Evolutionary conservation across 2,329 filamentous ascomycete species (phyloP).

Genomic region (Didymella pomorum): DNA sequence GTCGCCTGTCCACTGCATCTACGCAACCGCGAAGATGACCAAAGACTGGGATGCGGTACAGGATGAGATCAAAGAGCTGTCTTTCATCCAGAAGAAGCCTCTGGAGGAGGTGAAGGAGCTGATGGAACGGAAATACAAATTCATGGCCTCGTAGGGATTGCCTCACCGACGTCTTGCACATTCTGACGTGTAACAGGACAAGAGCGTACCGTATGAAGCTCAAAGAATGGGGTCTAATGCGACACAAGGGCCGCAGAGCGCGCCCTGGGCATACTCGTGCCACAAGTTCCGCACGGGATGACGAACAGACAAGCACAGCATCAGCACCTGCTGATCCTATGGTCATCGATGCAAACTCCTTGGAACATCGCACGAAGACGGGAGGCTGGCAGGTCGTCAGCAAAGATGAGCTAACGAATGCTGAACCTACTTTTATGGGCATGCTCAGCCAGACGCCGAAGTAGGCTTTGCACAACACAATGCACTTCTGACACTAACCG

Average conservation of each 20-base stretch:
- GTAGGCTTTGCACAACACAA: slow-evolving; percentile 10
- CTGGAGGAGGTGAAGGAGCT: slow-evolving; percentile 45
- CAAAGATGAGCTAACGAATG: slow-evolving; percentile 3
- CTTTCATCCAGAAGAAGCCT: slow-evolving; percentile 44
- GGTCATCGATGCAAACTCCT: slow-evolving; percentile 1
- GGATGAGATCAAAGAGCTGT: slow-evolving; percentile 44
- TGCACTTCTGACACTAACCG: slow-evolving; percentile 6
- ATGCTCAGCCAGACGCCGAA: slow-evolving; percentile 19
- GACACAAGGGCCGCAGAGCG: slow-evolving; percentile 23
- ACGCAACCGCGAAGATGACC: slow-evolving; percentile 34
- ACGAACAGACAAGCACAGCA: slow-evolving; percentile 15
- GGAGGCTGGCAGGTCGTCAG: slow-evolving; percentile 22
- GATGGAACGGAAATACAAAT: slow-evolving; percentile 45
- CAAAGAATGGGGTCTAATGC: slow-evolving; percentile 48
- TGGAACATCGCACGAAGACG: slow-evolving; percentile 7
- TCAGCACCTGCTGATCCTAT: slow-evolving; percentile 17
- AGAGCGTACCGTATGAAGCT: slow-evolving; percentile 50
- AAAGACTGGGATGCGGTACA: slow-evolving; percentile 44
- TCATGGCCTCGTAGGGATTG: slow-evolving; percentile 44
- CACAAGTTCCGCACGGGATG: slow-evolving; percentile 7
- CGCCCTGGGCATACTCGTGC: neutral
- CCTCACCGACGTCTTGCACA: neutral
- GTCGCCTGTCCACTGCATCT: neutral
- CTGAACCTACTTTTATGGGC: slow-evolving; percentile 23
- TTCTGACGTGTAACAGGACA: slow-evolving; percentile 32